Evolutionary conservation across 2,329 filamentous ascomycete genomes (phyloP), one percentile per base, ranked within the genome.

Genomic region (Cercospora nicotianae): DNA sequence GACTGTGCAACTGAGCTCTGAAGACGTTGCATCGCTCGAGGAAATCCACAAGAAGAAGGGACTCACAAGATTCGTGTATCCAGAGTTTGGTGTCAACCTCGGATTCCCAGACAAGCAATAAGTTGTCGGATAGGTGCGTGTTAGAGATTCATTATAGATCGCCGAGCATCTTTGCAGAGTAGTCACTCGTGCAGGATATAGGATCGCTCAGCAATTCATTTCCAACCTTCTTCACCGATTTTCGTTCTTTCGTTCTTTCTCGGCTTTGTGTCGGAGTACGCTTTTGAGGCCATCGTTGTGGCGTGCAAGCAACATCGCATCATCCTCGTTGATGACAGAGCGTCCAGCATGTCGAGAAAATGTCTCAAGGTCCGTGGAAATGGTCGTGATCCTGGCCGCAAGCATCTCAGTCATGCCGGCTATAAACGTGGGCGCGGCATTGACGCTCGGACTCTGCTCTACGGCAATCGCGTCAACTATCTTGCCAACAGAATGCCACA

Each of bases 401-500:
- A 94, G 90, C 79, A 96, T 87, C 79, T 97, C 93, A 0, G 92
- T 95, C 76, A 96, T 79, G 0, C 91, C 87, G 30, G 75, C 79
- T 63, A 81, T 81, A 70, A 80, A 81, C 61, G 79, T 76, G 3
- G 79, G 77, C 28, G 94, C 97, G 6, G 94, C 92, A 79, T 96
- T 97, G 71, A 92, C 86, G 76, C 91, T 88, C 13, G 53, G 53
- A 28, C 36, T 51, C 30, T 89, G 83, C 66, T 86, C 84, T 31
- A 93, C 82, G 18, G 89, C 90, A 77, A 96, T 91, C 72, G 94
- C 89, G 78, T 98, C 94, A 71, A 97, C 91, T 68, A 96, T 94
- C 77, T 93, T 91, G 72, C 92, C 92, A 68, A 96, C 87, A 26
- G 89, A 87, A 76, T 90, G 90, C 93, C 93, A 96, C 26, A 96